A percentile compares a stretch with the other conserved stretches of the same genome.
Evolutionary conservation across 2,329 filamentous ascomycete species (phyloP).

Genomic region (Hymenoscyphus linearis): DNA sequence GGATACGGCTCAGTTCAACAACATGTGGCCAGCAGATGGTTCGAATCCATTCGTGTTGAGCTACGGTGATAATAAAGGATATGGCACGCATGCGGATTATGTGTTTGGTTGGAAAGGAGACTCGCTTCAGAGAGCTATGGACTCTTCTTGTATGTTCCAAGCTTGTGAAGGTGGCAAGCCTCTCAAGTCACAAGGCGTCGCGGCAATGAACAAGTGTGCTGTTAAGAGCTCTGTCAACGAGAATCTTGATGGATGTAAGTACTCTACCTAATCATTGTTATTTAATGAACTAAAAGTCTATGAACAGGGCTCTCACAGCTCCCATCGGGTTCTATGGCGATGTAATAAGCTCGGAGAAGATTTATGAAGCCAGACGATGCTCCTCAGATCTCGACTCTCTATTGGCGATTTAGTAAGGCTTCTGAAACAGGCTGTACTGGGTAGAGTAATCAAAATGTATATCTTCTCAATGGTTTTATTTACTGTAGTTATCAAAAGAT

Average conservation of each 20-base stretch:
- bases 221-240: not conserved
- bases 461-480: no score
- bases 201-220: constrained; percentile 5
- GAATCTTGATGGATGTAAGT: constrained; percentile 8
- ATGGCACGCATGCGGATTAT: constrained; percentile 7
- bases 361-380: not conserved
- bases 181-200: constrained; percentile 3
- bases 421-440: no score
- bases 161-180: not conserved
- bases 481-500: no score
- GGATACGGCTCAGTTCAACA: constrained; percentile 37
- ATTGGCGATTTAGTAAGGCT: not conserved
- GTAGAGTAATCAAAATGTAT: no score
- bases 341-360: not conserved
- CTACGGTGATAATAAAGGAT: constrained; percentile 37
- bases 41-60: constrained; percentile 40
- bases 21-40: constrained; percentile 40
- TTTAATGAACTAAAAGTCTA: not conserved
- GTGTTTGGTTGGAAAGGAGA: constrained; percentile 9
- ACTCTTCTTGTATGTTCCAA: not conserved
- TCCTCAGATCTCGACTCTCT: not conserved
- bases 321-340: not conserved
- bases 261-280: not conserved
- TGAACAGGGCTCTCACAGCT: not conserved
- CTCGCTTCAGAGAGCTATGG: constrained; percentile 5